A percentile compares a stretch with the other conserved stretches of the same genome.
These are phyloP conservation scores for Penicillium argentinense DNA, from an alignment of 495 filamentous ascomycete species.

Conservation along the genomic window DNA sequence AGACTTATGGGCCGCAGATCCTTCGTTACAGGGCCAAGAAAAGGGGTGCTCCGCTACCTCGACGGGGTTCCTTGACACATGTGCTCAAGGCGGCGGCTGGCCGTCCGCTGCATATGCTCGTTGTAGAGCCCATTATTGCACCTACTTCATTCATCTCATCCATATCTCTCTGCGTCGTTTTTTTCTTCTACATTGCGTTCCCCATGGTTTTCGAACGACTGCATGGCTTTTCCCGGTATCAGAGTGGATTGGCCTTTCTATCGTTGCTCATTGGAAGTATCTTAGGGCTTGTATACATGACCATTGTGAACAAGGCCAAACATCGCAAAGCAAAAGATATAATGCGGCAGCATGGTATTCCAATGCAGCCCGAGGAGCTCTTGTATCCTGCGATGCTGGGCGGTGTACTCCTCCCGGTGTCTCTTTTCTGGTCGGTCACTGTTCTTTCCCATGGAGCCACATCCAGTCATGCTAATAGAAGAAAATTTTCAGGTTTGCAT, in stretches of 20 bases:
- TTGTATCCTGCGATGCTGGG: conserved; percentile 4
- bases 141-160: conserved; percentile 9
- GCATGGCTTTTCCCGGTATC: conserved; percentile 8
- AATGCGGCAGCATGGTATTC: too few relatives aligned
- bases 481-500: conserved; percentile 7
- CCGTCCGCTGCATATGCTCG: conserved; percentile 7
- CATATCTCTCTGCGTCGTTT: conserved; percentile 8
- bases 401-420: conserved; percentile 6
- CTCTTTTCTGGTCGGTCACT: conserved; percentile 7
- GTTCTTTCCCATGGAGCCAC: too few relatives aligned
- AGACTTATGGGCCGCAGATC: conserved; percentile 9
- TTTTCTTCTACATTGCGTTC: conserved; percentile 7
- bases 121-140: conserved; percentile 6
- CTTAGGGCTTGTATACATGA: conserved; percentile 3
- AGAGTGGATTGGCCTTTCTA: conserved; percentile 11
- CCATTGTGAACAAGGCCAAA: too few relatives aligned
- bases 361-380: conserved; percentile 5
- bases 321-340: too few relatives aligned
- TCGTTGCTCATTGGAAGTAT: conserved; percentile 8
- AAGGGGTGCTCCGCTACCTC: conserved; percentile 2
- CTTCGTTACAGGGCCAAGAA: too few relatives aligned
- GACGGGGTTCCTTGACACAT: not conserved
- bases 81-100: not conserved
- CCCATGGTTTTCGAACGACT: conserved; percentile 3
- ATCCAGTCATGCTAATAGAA: too few relatives aligned